Base-by-base conservation (phyloP, 495 filamentous ascomycete genomes). In the Evernia prunastri region DNA sequence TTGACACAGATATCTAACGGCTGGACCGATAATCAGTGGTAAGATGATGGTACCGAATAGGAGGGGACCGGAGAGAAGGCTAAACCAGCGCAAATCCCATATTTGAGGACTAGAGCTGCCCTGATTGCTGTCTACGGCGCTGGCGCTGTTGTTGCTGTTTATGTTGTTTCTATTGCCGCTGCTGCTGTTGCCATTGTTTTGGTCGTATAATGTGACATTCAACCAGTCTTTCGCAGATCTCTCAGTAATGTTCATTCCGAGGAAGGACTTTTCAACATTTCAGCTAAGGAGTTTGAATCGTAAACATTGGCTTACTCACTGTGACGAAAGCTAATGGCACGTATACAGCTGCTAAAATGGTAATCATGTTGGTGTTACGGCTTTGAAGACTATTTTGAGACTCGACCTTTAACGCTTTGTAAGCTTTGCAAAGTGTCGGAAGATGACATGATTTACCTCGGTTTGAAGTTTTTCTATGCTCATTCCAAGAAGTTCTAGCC, bases 1-100 rank as follows among this genome's bases (percentile, higher is more conserved):
- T 23, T 29, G 49, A 7, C 47, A 62, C 15, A 66, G 13, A 45
- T 58, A 42, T 53, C 65, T 61, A 20, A 63, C 12, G 0, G 54
- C 17, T 40, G 65, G 65, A 54, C 65, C 65, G 15, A 56, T 63
- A 6, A 63, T 33, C 7, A 67, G 20, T 4, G 65, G 61, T 25
- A 67, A 29, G 45, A 67, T 67, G 36, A 67, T 67, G 29, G 65
- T 67, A 18, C 17, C 65, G 39, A 67, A 67, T 2, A 67, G 33
- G 13, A 67, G 35, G 10, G 65, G 56, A 1, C 29, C 61, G 20
- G 60, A 43, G 13, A 67, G 56, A 25, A 63, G 25, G 25, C 15
- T 11, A 33, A 67, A 67, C 65, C 65, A 67, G 13, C 56, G 54
- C 8, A 67, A 25, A 23, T 63, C 57, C 65, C 65, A 67, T 13